phyloP scores from a whole-genome alignment of 306 rosid genomes.

The Dalbergia cochinchinensis region DNA sequence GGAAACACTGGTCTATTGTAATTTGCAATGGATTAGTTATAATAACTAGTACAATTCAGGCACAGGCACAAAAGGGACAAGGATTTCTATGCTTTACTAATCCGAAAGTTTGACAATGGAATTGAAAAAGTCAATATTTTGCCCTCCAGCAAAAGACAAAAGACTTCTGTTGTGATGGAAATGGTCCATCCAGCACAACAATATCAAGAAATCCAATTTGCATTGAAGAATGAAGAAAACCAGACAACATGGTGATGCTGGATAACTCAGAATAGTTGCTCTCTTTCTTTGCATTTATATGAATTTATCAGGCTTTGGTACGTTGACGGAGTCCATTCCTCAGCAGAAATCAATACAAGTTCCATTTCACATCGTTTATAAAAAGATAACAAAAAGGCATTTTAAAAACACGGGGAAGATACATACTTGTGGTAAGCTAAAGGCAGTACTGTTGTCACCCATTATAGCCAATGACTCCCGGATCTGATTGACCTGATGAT shows the following conservation, averaged over 20 bases:
- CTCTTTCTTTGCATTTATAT: not conserved
- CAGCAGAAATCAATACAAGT: not conserved
- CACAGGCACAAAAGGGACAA: not conserved
- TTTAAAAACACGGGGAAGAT: slow-evolving; percentile 20
- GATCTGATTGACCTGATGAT: slow-evolving; percentile 89
- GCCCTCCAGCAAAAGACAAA: slow-evolving; percentile 7
- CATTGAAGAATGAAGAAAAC: not conserved
- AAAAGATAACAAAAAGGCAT: not conserved
- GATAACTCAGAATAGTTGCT: not conserved
- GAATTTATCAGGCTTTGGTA: slow-evolving; percentile 4
- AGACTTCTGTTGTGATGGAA: not conserved
- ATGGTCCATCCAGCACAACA: not conserved
- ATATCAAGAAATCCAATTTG: not conserved
- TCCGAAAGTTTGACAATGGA: not conserved
- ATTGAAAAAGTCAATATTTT: slow-evolving; percentile 3
- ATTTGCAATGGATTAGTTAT: not conserved
- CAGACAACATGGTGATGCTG: not conserved
- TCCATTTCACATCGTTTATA: not conserved
- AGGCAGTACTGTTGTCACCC: slow-evolving; percentile 98
- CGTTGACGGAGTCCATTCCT: not conserved
- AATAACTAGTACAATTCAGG: slow-evolving; percentile 15
- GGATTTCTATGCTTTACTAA: not conserved
- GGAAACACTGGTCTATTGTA: not conserved
- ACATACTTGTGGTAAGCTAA: slow-evolving; percentile 95
- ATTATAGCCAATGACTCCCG: slow-evolving; percentile 91